Percentiles rank a stretch among this genome's conserved stretches.
These are phyloP conservation scores for Castanea crenata DNA, from an alignment of 306 rosid species.

Conservation along the genomic window DNA sequence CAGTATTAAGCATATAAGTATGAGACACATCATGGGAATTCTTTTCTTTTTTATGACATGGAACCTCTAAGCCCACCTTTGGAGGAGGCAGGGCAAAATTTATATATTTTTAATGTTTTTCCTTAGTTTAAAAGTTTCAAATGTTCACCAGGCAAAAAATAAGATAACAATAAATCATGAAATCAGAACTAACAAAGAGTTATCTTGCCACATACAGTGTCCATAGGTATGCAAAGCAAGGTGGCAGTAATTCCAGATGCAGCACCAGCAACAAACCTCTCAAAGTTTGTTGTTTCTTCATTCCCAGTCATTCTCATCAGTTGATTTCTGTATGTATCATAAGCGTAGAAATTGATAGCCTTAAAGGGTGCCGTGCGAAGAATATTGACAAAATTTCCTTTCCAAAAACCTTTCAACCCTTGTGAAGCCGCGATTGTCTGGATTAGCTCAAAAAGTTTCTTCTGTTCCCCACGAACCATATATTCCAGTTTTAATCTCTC, in stretches of 20 bases:
- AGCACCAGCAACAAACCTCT: slow-evolving; percentile 97
- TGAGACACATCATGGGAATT: background rate
- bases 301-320: slow-evolving; percentile 68
- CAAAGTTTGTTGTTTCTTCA: slow-evolving; percentile 79
- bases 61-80: no score
- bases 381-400: slow-evolving; percentile 83
- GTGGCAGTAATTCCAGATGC: slow-evolving; percentile 94
- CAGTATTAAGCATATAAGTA: background rate
- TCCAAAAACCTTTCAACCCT: slow-evolving; percentile 96
- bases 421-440: slow-evolving; percentile 65
- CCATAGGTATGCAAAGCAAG: slow-evolving; percentile 82
- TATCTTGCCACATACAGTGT: slow-evolving; percentile 63
- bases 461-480: slow-evolving; percentile 83
- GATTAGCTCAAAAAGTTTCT: slow-evolving; percentile 60
- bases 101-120: background rate
- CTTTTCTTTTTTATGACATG: background rate
- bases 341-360: slow-evolving; percentile 87
- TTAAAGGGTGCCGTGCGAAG: slow-evolving; percentile 97
- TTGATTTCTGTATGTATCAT: slow-evolving; percentile 88
- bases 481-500: slow-evolving; percentile 98
- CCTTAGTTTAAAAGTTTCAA: background rate
- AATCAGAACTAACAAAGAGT: background rate
- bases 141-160: background rate
- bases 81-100: background rate
- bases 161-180: background rate